Evolutionary conservation across 805 yeast species (phyloP), one percentile per base, ranked within the genome.

Genomic region (Scheffersomyces ergatensis): DNA sequence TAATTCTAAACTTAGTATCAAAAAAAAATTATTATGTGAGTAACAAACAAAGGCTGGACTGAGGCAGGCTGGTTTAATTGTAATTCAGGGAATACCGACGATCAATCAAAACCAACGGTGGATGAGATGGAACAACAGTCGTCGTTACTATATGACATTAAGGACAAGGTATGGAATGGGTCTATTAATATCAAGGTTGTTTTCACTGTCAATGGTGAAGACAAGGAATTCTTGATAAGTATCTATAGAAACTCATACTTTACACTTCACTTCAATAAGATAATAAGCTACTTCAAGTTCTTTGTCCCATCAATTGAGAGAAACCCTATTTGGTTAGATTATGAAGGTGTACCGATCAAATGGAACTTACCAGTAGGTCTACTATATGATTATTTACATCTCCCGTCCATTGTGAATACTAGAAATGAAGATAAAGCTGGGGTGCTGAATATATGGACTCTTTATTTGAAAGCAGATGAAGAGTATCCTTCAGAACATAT

Each of bases 361-460:
- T 89, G 97, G 95, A 79, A 85, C 48, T 66, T 78, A 46, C 96
- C 96, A 0, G 58, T 82, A 1, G 96, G 96, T 0, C 62, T 84
- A 4, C 57, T 82, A 2, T 80, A 73, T 53, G 95, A 88, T 50
- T 61, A 69, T 7, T 53, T 76, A 42, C 61, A 67, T n/a, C 65
- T 68, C 1, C 56, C 70, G 17, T 37, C 50, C 21, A 33, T 34
- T 33, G 33, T 34, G 2, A 46, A 46, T 7, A 46, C 49, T 25
- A 5, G 26, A 40, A 15, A 33, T 33, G 17, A 35, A 15, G 24
- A 30, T 19, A 34, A 15, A 6, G 13, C 20, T 13, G 11, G 7
- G 7, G 4, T 9, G 35, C 36, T 36, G 15, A 11, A 17, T 20
- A 26, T 69, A 2, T 85, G 89, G 84, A 63, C 60, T 70, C 78